Evolutionary conservation across 805 yeast genomes (phyloP), one percentile per base, ranked within the genome.

Genomic region (Suhomyces kilbournensis): DNA sequence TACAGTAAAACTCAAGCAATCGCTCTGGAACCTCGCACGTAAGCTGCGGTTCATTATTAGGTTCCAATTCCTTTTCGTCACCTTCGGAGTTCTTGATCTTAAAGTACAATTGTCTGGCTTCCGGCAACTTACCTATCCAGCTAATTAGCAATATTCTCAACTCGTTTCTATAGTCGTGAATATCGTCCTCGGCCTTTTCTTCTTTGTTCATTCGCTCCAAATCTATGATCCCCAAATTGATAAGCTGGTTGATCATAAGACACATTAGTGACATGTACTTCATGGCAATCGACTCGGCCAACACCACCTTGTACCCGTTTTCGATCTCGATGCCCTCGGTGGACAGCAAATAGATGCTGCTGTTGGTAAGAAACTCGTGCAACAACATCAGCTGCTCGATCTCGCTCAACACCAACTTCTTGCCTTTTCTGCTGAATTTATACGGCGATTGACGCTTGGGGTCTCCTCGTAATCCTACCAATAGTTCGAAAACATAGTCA

Each of bases 331-430:
- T 59, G 7, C 73, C 72, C 14, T 67, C 68, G 5, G 66, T 56
- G 0, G 73, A 69, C 3, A 68, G 59, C 14, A 72, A 59, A 48
- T 70, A 71, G n/a, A 58, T 56, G 22, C 62, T 57, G 35, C 72
- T 78, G 55, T 80, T 82, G n/a, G 82, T 74, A 53, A 88, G 74
- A 57, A 86, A 84, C 63, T 85, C 90, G 67, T 86, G 91, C 35
- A 88, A 64, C 12, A 88, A 61, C 90, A 86, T 84, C 57, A 81
- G 79, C 54, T 70, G 75, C 59, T 87, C 93, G 47, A 84, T 74
- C 9, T 77, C 81, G 14, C 87, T 80, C 34, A 87, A 66, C 4
- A 66, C 70, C 19, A 87, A 55, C 35, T 55, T 49, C 0, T 69
- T 50, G 0, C 91, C 92, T 56, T 73, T 71, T 61, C 93, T 74